phyloP scores from a whole-genome alignment of 495 filamentous ascomycete genomes.

The Aspergillus nidulans region DNA sequence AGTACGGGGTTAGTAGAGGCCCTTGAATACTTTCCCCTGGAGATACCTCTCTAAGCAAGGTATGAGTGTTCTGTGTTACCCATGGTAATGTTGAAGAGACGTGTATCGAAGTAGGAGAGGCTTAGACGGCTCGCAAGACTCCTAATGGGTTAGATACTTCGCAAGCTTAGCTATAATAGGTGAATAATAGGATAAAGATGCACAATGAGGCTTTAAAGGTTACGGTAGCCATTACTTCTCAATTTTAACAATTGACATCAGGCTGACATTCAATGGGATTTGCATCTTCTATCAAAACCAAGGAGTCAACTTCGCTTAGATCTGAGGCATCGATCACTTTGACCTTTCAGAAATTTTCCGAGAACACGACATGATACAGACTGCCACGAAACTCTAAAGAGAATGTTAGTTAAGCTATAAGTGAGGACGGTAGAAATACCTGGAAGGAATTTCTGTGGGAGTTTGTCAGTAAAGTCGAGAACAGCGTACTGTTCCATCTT shows the following conservation, averaged over 20 bases:
- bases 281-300: constrained; percentile 13
- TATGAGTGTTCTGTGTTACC: not conserved
- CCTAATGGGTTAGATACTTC: not conserved
- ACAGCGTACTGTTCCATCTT: constrained; percentile 23
- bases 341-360: constrained; percentile 15
- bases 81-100: not conserved
- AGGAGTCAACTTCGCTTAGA: constrained; percentile 10
- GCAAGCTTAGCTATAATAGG: not conserved
- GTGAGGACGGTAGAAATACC: constrained; percentile 13
- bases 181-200: not conserved
- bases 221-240: not conserved
- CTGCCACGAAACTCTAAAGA: constrained; percentile 11
- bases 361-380: constrained; percentile 21
- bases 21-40: not conserved
- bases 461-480: constrained; percentile 16
- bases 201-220: not conserved
- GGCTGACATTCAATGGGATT: constrained; percentile 1
- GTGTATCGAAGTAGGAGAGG: not conserved
- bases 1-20: not conserved
- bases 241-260: not conserved
- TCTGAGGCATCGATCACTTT: constrained; percentile 15
- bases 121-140: not conserved
- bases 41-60: not conserved
- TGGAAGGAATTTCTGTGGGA: constrained; percentile 16
- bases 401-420: constrained; percentile 17